These are phyloP conservation scores for Fusarium coffeatum DNA, from an alignment of 2,329 filamentous ascomycete genomes.

Conservation along the genomic window DNA sequence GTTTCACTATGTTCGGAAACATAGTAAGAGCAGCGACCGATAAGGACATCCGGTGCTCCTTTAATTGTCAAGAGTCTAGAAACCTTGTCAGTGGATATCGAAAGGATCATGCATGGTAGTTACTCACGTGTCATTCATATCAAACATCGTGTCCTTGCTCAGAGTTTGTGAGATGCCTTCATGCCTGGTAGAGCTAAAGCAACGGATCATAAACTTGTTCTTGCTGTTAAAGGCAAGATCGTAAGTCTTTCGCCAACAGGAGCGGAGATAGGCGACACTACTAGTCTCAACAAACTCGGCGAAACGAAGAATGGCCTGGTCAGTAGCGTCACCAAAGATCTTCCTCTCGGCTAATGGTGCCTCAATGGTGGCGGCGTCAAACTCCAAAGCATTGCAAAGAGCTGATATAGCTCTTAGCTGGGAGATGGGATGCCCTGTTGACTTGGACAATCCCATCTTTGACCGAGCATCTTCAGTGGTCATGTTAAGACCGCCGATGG, in stretches of 20 bases:
- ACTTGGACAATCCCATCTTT: conserved; percentile 42
- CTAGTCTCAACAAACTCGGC: conserved; percentile 66
- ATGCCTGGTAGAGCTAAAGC: background rate
- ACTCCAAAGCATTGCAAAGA: conserved; percentile 80
- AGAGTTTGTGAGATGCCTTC: conserved; percentile 61
- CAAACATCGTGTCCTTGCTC: conserved; percentile 8
- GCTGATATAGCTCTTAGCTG: conserved; percentile 72
- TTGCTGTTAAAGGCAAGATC: conserved; percentile 83
- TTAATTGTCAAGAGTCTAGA: conserved; percentile 76
- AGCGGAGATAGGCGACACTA: conserved; percentile 66
- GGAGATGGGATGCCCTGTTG: conserved; percentile 55
- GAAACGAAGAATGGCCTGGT: conserved; percentile 78
- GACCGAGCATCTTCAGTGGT: conserved; percentile 64
- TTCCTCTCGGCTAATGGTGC: conserved; percentile 70
- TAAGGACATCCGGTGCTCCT: conserved; percentile 79
- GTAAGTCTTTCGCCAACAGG: conserved; percentile 73
- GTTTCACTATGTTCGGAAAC: conserved; percentile 3
- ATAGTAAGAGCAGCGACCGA: conserved; percentile 57
- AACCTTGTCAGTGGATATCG: background rate
- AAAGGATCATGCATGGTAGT: accelerated
- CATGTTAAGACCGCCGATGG: conserved; percentile 64
- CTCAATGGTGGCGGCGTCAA: conserved; percentile 73
- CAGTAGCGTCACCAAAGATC: conserved; percentile 80
- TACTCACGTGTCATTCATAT: conserved; percentile 11
- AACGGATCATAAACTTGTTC: conserved; percentile 80